Conservation (phyloP, 441 rosid species). For the Erodium trifolium region DNA sequence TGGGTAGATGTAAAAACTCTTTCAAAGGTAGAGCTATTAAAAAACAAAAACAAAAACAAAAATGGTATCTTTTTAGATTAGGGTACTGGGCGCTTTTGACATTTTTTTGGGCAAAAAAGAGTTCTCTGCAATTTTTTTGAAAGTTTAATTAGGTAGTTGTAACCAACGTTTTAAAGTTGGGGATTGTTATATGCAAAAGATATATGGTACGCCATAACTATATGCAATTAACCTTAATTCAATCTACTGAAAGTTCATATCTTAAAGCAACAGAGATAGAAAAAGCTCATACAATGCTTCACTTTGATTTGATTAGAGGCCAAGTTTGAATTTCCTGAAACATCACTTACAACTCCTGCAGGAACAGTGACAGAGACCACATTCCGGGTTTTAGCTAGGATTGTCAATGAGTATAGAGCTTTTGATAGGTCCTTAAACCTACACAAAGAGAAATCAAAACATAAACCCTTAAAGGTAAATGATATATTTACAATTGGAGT, state of each 20-base stretch:
- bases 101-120: too few species aligned
- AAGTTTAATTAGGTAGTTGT: too few species aligned
- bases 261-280: not conserved
- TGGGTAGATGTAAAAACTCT: too few species aligned
- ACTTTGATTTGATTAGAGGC: slow-evolving; percentile 42
- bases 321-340: slow-evolving; percentile 43
- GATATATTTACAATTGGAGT: not conserved
- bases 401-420: slow-evolving; percentile 44
- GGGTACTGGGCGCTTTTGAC: too few species aligned
- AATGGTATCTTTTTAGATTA: too few species aligned
- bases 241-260: not conserved
- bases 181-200: too few species aligned
- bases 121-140: too few species aligned
- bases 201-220: too few species aligned
- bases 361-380: slow-evolving; percentile 33
- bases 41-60: too few species aligned
- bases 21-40: too few species aligned
- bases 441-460: slow-evolving; percentile 19
- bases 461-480: slow-evolving; percentile 2
- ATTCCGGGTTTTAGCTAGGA: slow-evolving; percentile 25
- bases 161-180: too few species aligned
- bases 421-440: slow-evolving; percentile 42
- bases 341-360: slow-evolving; percentile 36
- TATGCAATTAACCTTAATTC: too few species aligned
- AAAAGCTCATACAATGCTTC: slow-evolving; percentile 29